A percentile compares a stretch with the other conserved stretches of the same genome.
Evolutionary conservation across 768 basidiomycete species (phyloP).

Genomic region (Auricularia sp.): DNA sequence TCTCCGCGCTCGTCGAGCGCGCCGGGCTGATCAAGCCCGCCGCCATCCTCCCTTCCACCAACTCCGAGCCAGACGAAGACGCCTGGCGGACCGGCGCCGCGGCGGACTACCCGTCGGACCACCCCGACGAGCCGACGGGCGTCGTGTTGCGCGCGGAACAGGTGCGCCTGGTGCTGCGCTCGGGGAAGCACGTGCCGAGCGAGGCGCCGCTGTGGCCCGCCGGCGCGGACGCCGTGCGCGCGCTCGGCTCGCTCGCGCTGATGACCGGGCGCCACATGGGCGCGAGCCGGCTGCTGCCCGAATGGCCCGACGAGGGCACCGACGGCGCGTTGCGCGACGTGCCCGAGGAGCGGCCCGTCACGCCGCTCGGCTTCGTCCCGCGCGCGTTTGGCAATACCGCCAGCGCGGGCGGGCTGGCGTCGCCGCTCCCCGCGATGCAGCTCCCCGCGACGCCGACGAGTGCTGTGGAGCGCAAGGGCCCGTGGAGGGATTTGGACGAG

Average conservation of each 20-base stretch:
- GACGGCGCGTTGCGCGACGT: conserved; percentile 63
- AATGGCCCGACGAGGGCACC: conserved; percentile 84
- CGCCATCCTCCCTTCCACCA: conserved; percentile 10
- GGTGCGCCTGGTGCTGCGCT: conserved; percentile 66
- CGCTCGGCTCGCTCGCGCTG: conserved; percentile 57
- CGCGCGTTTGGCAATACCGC: conserved; percentile 11
- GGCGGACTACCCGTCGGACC: conserved; percentile 13
- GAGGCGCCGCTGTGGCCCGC: conserved; percentile 26
- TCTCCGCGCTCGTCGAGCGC: conserved; percentile 59
- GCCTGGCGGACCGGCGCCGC: conserved; percentile 18
- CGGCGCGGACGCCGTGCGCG: conserved; percentile 22
- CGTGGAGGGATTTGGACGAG: conserved; percentile 54
- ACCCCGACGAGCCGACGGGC: conserved; percentile 45
- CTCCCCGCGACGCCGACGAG: conserved; percentile 26
- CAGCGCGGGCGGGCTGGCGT: conserved; percentile 36
- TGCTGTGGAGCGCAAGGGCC: conserved; percentile 30
- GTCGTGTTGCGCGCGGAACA: conserved; percentile 79
- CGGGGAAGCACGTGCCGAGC: conserved; percentile 50
- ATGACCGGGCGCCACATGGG: conserved; percentile 48
- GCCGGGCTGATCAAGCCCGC: conserved; percentile 17
- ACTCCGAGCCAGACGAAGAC: conserved; percentile 13
- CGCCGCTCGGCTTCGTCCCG: conserved; percentile 22
- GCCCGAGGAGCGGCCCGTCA: conserved; percentile 41
- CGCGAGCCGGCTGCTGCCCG: conserved; percentile 51
- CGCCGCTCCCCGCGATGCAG: conserved; percentile 16